Evolutionary conservation across 139 green algal species (phyloP), one percentile per base, ranked within the genome.

Genomic region (Eudorina sp.): DNA sequence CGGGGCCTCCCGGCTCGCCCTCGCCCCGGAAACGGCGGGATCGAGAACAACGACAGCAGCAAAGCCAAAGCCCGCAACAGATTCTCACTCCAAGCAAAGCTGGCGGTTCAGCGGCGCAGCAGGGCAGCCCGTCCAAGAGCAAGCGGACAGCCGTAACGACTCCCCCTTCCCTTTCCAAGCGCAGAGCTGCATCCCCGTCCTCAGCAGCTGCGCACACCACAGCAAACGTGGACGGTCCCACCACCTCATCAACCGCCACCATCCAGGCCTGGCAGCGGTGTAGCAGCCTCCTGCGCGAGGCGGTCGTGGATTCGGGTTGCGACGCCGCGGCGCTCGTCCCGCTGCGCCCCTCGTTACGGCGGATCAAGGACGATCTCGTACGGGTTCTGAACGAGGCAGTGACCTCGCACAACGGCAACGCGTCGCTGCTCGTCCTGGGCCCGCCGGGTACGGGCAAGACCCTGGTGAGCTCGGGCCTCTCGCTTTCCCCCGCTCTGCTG

Each of bases 391-490:
- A 76, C 27, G 88, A 90, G 40, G 83, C 89, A 19, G 90, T 87
- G 29, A 87, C 45, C 43, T 87, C 81, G n/a, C 46, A 89, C 25
- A 64, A 90, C n/a, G 86, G 83, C 48, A 92, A 91, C 40, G 60
- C 82, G 6, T 83, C 86, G 25, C 21, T 91, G 45, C 64, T 92
- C n/a, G 72, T 93, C n/a, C 72, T 92, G 4, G 88, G 90, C 19
- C 81, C 88, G 34, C 84, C 83, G 16, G 85, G 86, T 4, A 76
- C 66, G 8, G 89, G 91, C 55, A 93, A 92, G 53, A 90, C 84
- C 16, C 66, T 94, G 92, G 89, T 92, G 66, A 45, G 90, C 38
- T 16, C 16, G 60, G 40, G 53, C 16, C 9, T 6, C 58, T 68
- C n/a, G n/a, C n/a, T n/a, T n/a, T n/a, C n/a, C n/a, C n/a, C n/a